These are phyloP conservation scores for Neurospora sp. DNA, from an alignment of 495 filamentous ascomycete genomes.

Conservation along the genomic window DNA sequence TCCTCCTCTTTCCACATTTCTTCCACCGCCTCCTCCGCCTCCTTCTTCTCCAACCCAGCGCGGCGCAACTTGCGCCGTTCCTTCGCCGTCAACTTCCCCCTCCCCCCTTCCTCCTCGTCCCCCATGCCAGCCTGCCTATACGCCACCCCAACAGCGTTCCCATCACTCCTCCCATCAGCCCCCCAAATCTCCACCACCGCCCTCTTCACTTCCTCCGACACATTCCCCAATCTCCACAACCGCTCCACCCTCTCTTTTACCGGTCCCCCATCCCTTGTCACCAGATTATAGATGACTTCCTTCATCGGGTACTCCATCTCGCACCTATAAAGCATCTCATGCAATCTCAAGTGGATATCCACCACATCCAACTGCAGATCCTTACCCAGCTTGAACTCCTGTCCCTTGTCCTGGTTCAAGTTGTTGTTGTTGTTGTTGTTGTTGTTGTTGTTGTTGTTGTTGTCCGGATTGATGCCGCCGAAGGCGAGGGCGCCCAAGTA, in stretches of 20 bases:
- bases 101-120: too few species aligned
- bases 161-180: conserved; percentile 24
- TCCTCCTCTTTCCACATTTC: background rate
- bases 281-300: conserved; percentile 27
- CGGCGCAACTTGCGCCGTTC: too few species aligned
- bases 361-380: conserved; percentile 27
- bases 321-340: conserved; percentile 27
- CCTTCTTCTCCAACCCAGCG: too few species aligned
- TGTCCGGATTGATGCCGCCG: background rate
- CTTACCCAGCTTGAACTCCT: conserved; percentile 20
- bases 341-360: conserved; percentile 16
- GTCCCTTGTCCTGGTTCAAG: background rate
- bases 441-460: background rate
- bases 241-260: conserved; percentile 20
- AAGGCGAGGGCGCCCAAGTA: conserved; percentile 1
- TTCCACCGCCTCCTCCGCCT: too few species aligned
- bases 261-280: conserved; percentile 11
- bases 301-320: conserved; percentile 35
- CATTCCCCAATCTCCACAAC: conserved; percentile 19
- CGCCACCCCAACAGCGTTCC: background rate
- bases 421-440: background rate
- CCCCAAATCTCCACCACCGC: conserved; percentile 35
- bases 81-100: too few species aligned
- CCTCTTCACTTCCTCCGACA: conserved; percentile 24
- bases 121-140: too few species aligned